Percentiles rank a stretch among this genome's conserved stretches.
These are phyloP conservation scores for Chalaropsis ovoidea DNA, from an alignment of 2,329 filamentous ascomycete species.

Conservation along the genomic window DNA sequence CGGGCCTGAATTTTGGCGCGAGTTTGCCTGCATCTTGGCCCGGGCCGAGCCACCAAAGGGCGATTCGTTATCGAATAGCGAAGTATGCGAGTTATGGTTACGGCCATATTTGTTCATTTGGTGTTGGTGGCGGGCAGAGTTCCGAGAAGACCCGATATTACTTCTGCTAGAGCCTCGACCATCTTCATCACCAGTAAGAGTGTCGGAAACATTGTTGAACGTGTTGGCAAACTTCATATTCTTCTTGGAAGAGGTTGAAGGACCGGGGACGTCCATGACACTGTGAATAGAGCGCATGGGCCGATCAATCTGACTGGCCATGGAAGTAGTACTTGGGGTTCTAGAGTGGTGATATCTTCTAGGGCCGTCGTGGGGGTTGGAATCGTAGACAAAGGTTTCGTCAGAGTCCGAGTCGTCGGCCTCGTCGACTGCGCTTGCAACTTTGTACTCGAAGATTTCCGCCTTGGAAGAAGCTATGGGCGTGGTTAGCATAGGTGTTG, in stretches of 20 bases:
- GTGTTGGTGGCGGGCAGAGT: conserved; percentile 66
- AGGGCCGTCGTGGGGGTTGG: conserved; percentile 70
- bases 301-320: conserved; percentile 57
- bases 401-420: conserved; percentile 94
- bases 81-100: conserved; percentile 56
- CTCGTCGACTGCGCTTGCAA: conserved; percentile 91
- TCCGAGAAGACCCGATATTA: conserved; percentile 51
- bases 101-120: conserved; percentile 64
- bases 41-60: conserved; percentile 61
- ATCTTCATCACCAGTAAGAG: conserved; percentile 51
- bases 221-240: conserved; percentile 94
- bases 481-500: conserved; percentile 26
- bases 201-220: conserved; percentile 52
- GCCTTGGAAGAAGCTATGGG: conserved; percentile 75
- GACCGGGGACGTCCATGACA: conserved; percentile 50
- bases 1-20: conserved; percentile 56
- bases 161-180: conserved; percentile 54
- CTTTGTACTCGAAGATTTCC: conserved; percentile 95
- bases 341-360: conserved; percentile 85
- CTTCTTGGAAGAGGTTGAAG: conserved; percentile 50
- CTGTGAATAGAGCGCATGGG: conserved; percentile 54
- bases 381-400: conserved; percentile 98
- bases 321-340: conserved; percentile 86
- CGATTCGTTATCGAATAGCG: conserved; percentile 66
- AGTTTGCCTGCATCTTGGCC: conserved; percentile 50